A percentile compares a stretch with the other conserved stretches of the same genome.
Conservation (phyloP, 2,329 filamentous ascomycete species). For the Alternaria incomplexa region DNA sequence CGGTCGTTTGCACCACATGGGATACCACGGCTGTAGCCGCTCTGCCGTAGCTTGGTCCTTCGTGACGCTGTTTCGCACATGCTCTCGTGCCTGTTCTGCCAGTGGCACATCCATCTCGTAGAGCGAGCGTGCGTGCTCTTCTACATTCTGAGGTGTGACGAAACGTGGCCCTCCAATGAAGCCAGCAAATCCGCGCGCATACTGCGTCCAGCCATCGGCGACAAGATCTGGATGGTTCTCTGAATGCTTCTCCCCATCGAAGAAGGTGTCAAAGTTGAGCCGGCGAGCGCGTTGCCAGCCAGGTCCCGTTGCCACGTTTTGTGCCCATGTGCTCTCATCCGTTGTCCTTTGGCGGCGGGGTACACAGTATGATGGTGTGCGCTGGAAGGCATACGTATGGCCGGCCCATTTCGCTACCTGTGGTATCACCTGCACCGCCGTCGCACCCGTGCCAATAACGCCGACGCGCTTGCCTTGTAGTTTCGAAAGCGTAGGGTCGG, state of each 20-base stretch:
- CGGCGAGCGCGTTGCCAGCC: constrained; percentile 59
- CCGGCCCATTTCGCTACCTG: constrained; percentile 47
- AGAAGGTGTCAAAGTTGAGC: constrained; percentile 49
- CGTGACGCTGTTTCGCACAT: constrained; percentile 41
- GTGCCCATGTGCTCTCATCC: constrained; percentile 51
- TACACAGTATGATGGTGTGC: constrained; percentile 50
- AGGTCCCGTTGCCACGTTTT: constrained; percentile 32
- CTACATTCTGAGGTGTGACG: constrained; percentile 5
- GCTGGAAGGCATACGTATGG: constrained; percentile 52
- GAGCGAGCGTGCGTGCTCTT: not conserved
- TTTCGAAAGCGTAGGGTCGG: constrained; percentile 27
- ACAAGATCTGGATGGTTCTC: constrained; percentile 50
- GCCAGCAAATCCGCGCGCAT: constrained; percentile 10
- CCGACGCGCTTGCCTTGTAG: constrained; percentile 46
- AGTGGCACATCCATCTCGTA: constrained; percentile 1
- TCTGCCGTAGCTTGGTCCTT: constrained; percentile 57
- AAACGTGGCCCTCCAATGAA: constrained; percentile 21
- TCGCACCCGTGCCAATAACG: constrained; percentile 54
- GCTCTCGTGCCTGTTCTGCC: constrained; percentile 2
- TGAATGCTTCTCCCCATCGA: constrained; percentile 33
- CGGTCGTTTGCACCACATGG: constrained; percentile 67
- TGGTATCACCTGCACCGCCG: constrained; percentile 51
- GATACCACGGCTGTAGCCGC: constrained; percentile 64
- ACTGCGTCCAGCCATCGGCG: constrained; percentile 56
- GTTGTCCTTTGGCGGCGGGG: constrained; percentile 47